Base-by-base conservation (phyloP, 176 grass and related monocot species). In the Themeda triandra region DNA sequence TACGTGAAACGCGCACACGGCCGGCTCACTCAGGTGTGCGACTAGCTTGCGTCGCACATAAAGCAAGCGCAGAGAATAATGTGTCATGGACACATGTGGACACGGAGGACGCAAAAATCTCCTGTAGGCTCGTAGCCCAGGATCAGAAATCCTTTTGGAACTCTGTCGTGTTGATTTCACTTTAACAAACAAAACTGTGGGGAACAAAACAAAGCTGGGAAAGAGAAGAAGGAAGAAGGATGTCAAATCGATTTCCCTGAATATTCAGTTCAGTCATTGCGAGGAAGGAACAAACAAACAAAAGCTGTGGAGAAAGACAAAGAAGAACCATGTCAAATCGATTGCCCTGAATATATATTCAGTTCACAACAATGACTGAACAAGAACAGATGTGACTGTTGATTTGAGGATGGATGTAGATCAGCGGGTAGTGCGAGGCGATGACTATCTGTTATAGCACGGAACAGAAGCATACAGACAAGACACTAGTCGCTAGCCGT, bases 1-100 rank as follows among this genome's bases (percentile, higher is more conserved):
- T 72, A 73, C 67, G 54, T 45, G 84, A 86, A 71, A 73, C 76
- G 72, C 44, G 54, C 54, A 17, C 23, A 14, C 31, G 36, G 60
- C 60, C 51, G 33, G 19, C 33, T 63, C 40, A 10, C 6, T 41
- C 37, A 37, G 36, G 30, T 37, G 71, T 45, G 71, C 14, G 13
- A 18, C 40, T 9, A 46, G 1, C 76, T 64, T 77, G 32, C 31
- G 32, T 39, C 35, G 56, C 76, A 29, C 76, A 42, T 10, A 41
- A 19, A 28, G 53, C 6, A 17, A 28, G 53, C 9, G 56, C 23
- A 41, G 14, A 59, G 56, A 18, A 25, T 6, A 58, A 25, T 17
- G 56, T 17, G 58, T 63, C 53, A 27, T 39, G 29, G 53, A 62
- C 76, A 63, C 59, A 24, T 62, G 24, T 31, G 24, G 58, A 40